Evolutionary conservation across 1,284 basidiomycete species (phyloP), one percentile per base, ranked within the genome.

Genomic region (Coniferiporia weirii): DNA sequence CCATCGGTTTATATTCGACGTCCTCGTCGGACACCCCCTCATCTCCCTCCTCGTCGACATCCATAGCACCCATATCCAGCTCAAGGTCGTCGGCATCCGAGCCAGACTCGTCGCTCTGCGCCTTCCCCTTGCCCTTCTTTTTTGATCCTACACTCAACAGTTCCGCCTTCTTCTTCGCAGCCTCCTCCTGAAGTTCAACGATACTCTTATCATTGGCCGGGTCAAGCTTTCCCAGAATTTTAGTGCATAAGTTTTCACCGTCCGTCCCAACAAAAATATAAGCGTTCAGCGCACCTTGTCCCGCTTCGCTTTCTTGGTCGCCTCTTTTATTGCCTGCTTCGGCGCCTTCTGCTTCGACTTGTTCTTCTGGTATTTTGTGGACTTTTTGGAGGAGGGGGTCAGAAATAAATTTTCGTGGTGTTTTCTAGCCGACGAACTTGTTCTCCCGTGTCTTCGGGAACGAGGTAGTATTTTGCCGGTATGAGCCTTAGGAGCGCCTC

Each of bases 191-290:
- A 36, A 94, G 75, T 60, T 95, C 90, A 19, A 91, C 67, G 36
- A 93, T 79, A 7, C 89, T 88, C 72, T 91, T 90, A 67, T 93
- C 81, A 73, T 95, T 94, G 4, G 85, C 85, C 1, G 94, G 94
- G 71, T 97, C 93, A 65, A 96, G 88, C 93, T 95, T 54, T 53
- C 13, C 17, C 46, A 40, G 43, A 32, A 22, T 19, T 43, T 27
- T 22, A 12, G 27, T n/a, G 15, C 38, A 27, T 51, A 8, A 51
- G 34, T 43, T 17, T 32, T 17, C 22, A 34, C 43, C 4, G 34
- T 27, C 27, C 27, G 27, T 27, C 27, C 48, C 9, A 17, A 6
- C 4, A 44, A 44, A 34, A 44, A 22, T 54, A 27, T 17, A 36
- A 22, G 13, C 38, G 7, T 38, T 44, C 44, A 46, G 69, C 76